Evolutionary conservation across 2,329 filamentous ascomycete genomes (phyloP).

Genomic region (Herpomyces periplanetae): DNA sequence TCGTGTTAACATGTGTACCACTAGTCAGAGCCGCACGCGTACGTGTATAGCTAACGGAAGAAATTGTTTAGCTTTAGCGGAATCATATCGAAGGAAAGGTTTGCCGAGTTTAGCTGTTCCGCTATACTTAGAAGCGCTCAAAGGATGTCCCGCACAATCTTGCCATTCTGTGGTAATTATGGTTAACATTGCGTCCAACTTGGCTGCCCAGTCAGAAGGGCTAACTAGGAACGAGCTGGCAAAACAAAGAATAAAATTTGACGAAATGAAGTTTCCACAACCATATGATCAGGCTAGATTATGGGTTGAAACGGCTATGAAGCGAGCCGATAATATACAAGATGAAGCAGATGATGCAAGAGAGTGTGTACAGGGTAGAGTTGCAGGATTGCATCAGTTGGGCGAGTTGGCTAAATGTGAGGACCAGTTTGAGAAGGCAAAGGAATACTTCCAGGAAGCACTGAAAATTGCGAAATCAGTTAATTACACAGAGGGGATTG

Average conservation of each 20-base stretch:
- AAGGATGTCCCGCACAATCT: conserved; percentile 18
- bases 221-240: too few relatives aligned
- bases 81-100: conserved; percentile 29
- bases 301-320: conserved; percentile 41
- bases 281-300: conserved; percentile 26
- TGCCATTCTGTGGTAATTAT: conserved; percentile 48
- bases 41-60: conserved; percentile 8
- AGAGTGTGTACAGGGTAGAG: conserved; percentile 52
- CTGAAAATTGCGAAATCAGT: conserved; percentile 14
- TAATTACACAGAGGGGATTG: conserved; percentile 10
- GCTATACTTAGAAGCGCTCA: conserved; percentile 46
- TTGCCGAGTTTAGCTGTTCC: conserved; percentile 48
- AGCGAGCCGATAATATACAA: conserved; percentile 21
- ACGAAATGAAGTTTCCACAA: too few relatives aligned
- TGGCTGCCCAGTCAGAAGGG: conserved; percentile 13
- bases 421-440: conserved; percentile 21
- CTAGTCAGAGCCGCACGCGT: conserved; percentile 7
- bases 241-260: too few relatives aligned
- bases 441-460: conserved; percentile 25
- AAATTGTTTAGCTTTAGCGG: conserved; percentile 19
- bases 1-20: conserved; percentile 3
- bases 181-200: conserved; percentile 7
- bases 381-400: conserved; percentile 47
- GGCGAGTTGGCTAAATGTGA: conserved; percentile 44
- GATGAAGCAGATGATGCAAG: conserved; percentile 24